Base-by-base conservation (phyloP, 306 rosid genomes). In the Cucumis melo region DNA sequence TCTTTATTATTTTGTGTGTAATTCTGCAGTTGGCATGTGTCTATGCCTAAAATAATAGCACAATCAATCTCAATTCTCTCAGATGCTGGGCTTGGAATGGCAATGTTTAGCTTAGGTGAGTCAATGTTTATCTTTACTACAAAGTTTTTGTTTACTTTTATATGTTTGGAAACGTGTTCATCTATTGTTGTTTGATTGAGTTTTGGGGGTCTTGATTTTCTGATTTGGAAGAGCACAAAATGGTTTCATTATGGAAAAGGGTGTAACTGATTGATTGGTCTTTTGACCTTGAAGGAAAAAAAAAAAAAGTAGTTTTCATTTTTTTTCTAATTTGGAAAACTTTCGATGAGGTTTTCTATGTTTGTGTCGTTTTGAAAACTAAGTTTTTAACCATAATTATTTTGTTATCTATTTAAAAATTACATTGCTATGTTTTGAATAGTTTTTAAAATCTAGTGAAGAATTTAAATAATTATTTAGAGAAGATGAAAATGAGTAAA, bases 1-100 rank as follows among this genome's bases (percentile, higher is more conserved):
- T 50, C 17, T 36, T 15, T 51, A 12, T 2, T 29, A 17, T 32
- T 32, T 32, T 21, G 42, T 58, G 5, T 65, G 44, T 74, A 8
- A 46, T 71, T 21, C 39, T 76, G 79, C 56, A 57, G 67, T 5
- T 77, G 74, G 80, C 74, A 77, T 65, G 80, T 77, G 41, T 59
- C 46, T n/a, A 77, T 77, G 80, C 80, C 80, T 23, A 54, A n/a
- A 64, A 77, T 77, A 77, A 20, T 63, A 11, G 53, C 55, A 54
- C 42, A 65, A 29, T 77, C 80, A 48, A 77, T 77, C 53, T 77
- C 80, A 8, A 77, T 77, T 32, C 80, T 77, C 34, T 77, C 80
- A 24, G 80, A 77, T 77, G 80, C 80, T 36, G 80, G 80, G 7
- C 80, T 77, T 7, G 80, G 80, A 64, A 77, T 77, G 80, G 80